Evolutionary conservation across 176 grass and related monocot species (phyloP), one percentile per base, ranked within the genome.

Genomic region (Oryza coarctata): DNA sequence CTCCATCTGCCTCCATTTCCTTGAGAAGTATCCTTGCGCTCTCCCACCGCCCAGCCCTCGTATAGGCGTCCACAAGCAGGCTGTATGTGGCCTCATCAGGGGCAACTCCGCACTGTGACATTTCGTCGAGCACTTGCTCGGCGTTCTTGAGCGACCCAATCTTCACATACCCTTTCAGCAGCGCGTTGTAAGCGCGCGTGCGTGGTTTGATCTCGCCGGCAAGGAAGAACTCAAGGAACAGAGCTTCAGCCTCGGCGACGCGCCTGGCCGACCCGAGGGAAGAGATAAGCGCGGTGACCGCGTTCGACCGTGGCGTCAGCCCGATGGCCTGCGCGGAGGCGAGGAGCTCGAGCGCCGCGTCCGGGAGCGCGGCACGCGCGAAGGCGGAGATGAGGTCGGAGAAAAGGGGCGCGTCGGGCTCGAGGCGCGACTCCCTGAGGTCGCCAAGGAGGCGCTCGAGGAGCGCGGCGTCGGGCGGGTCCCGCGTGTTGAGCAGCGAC

Each of bases 211-310:
- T 83, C 36, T 91, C 92, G 4, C 86, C 84, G 7, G 94, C 88
- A 10, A 90, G 93, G 90, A 92, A 92, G 88, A 98, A 98, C 73
- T 98, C 95, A 9, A 98, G 73, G 70, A 98, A 98, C 26, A 98
- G 77, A 0, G 92, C 92, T 68, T 98, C 95, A 9, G 95, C 95
- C 80, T 98, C 95, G 9, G 85, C 60, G 23, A 98, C 92, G 69
- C 95, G 90, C 20, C 88, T 90, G 1, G 78, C 90, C 1, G 65
- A 12, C 41, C 92, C 92, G 27, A 98, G 95, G 41, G 90, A 65
- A 22, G 90, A 94, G 12, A 98, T 83, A 81, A 98, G 92, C 14
- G 95, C 80, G 39, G 88, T 88, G 63, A 94, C 85, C 23, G 92
- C 88, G 39, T 94, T 94, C 47, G 93, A 88, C 4, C 93, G 93